These are phyloP conservation scores for Nakazawaea peltata DNA, from an alignment of 805 yeast genomes.

Conservation along the genomic window DNA sequence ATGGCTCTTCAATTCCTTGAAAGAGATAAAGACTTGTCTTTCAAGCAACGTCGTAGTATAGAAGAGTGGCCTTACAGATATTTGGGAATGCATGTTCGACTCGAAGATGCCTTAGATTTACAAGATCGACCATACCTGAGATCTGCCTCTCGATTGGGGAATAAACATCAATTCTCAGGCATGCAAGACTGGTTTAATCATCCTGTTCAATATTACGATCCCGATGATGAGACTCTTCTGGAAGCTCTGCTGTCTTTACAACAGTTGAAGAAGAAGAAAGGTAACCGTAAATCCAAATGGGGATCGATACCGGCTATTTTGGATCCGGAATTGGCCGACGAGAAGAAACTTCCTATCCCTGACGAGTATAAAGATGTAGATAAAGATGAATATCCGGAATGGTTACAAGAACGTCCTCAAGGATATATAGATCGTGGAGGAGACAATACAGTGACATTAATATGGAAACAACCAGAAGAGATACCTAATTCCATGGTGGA, in stretches of 20 bases:
- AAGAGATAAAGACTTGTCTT: conserved; percentile 31
- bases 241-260: conserved; percentile 15
- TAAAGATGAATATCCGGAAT: conserved; percentile 49
- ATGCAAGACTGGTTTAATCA: conserved; percentile 57
- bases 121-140: conserved; percentile 78
- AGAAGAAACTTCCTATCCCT: conserved; percentile 33
- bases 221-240: conserved; percentile 3
- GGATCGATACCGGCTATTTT: conserved; percentile 15
- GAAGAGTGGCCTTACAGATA: conserved; percentile 82
- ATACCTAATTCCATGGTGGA: conserved; percentile 11
- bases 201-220: conserved; percentile 60
- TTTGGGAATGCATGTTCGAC: conserved; percentile 62
- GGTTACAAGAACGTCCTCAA: conserved; percentile 73
- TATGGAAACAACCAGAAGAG: conserved; percentile 51
- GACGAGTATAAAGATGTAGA: conserved; percentile 30
- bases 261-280: conserved; percentile 15
- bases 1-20: conserved; percentile 45
- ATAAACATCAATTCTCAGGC: conserved; percentile 65
- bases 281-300: conserved; percentile 13
- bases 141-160: conserved; percentile 69
- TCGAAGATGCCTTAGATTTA: conserved; percentile 71
- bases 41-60: conserved; percentile 39
- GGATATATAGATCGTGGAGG: conserved; percentile 85
- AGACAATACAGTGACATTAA: conserved; percentile 51
- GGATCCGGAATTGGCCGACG: conserved; percentile 15